phyloP scores from a whole-genome alignment of 768 basidiomycete species.

The Cystofilobasidium capitatum region DNA sequence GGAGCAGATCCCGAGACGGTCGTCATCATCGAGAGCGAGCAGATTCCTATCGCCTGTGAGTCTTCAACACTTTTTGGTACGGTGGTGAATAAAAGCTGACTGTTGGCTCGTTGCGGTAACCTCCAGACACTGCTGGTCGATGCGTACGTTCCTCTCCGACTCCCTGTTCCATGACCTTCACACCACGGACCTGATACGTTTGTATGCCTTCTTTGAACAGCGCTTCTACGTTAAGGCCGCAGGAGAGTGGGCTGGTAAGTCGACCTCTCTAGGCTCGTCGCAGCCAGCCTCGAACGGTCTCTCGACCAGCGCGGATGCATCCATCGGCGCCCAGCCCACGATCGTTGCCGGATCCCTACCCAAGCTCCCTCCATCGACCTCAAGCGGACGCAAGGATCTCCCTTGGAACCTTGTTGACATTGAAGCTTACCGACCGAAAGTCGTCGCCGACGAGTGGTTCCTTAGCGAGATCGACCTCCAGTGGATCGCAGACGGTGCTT shows the following conservation, averaged over 20 bases:
- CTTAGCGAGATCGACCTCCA: slow-evolving; percentile 45
- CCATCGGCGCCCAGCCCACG: too few relatives aligned
- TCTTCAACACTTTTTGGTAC: background rate
- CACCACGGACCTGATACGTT: background rate
- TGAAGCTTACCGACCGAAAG: slow-evolving; percentile 41
- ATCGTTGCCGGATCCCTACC: too few relatives aligned
- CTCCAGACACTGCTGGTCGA: background rate
- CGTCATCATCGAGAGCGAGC: background rate
- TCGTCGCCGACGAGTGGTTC: slow-evolving; percentile 44
- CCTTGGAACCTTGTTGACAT: slow-evolving; percentile 32
- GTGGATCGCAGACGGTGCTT: background rate
- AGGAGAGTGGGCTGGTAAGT: background rate
- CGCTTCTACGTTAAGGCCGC: background rate
- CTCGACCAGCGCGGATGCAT: too few relatives aligned
- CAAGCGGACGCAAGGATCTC: background rate
- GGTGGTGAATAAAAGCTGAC: too few relatives aligned
- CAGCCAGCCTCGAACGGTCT: too few relatives aligned
- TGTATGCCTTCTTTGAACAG: background rate
- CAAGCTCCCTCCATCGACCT: too few relatives aligned
- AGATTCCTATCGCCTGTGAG: background rate
- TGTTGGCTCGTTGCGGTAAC: too few relatives aligned
- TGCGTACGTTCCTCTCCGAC: background rate
- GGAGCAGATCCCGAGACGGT: background rate
- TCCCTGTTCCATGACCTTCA: background rate
- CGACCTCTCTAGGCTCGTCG: background rate